These are phyloP conservation scores for Pseudocercospora vitis DNA, from an alignment of 2,329 filamentous ascomycete species.

Conservation along the genomic window DNA sequence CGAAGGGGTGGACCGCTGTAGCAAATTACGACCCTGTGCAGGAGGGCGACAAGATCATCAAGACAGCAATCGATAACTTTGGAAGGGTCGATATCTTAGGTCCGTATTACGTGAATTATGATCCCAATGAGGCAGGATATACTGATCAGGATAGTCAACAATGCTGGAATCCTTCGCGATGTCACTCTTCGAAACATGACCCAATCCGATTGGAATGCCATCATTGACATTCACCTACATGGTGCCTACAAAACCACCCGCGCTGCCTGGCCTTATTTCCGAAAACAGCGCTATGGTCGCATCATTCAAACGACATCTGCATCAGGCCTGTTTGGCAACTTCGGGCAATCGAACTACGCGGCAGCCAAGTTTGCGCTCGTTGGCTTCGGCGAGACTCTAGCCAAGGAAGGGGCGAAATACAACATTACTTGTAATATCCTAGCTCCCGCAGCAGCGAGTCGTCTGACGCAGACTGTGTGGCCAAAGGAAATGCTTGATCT, in stretches of 20 bases:
- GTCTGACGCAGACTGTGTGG: slow-evolving; percentile 93
- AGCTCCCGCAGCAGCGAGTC: slow-evolving; percentile 89
- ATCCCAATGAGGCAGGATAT: accelerated
- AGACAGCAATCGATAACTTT: slow-evolving; percentile 74
- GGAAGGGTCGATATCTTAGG: slow-evolving; percentile 81
- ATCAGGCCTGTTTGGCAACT: slow-evolving; percentile 96
- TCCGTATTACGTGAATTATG: slow-evolving; percentile 34
- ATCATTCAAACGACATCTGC: slow-evolving; percentile 95
- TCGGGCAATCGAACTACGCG: slow-evolving; percentile 95
- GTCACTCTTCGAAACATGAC: slow-evolving; percentile 97
- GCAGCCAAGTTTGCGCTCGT: slow-evolving; percentile 93
- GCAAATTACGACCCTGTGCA: slow-evolving; percentile 95
- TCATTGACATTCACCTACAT: slow-evolving; percentile 85
- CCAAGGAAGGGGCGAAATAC: slow-evolving; percentile 95
- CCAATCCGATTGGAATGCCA: slow-evolving; percentile 90
- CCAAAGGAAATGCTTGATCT: slow-evolving; percentile 80
- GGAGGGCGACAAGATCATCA: slow-evolving; percentile 88
- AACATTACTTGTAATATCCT: slow-evolving; percentile 93
- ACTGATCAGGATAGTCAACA: slow-evolving; percentile 65
- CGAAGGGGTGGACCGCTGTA: slow-evolving; percentile 86
- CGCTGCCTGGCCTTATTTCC: slow-evolving; percentile 97
- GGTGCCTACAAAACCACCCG: slow-evolving; percentile 96
- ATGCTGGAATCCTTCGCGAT: slow-evolving; percentile 90
- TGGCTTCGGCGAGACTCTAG: slow-evolving; percentile 93
- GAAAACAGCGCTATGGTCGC: slow-evolving; percentile 96